Evolutionary conservation across 345 rosid genomes (phyloP), one percentile per base, ranked within the genome.

Genomic region (Adansonia digitata): DNA sequence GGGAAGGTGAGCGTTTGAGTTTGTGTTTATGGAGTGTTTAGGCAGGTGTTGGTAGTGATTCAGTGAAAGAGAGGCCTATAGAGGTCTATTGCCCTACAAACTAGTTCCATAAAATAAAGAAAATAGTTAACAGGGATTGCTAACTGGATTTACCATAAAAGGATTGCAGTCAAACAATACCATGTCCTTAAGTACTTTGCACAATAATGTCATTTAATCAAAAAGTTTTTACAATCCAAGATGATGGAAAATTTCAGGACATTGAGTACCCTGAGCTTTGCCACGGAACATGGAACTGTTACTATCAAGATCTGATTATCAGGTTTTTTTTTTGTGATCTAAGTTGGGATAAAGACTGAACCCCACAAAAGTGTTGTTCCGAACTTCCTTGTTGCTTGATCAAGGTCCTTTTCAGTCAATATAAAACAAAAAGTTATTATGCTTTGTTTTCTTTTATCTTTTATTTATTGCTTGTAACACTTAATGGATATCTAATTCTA

Each of bases 271-370:
- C 86, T 85, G 82, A 85, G 84, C 78, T 84, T 85, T 48, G 81
- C 81, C 85, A 67, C 81, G 89, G 81, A 89, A 77, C 90, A 91
- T 84, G 92, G 85, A 91, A 88, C 82, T 84, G 91, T 91, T 84
- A 83, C 91, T 82, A 78, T 88, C 97, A 86, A 72, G 68, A 85
- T 86, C 86, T 86, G 74, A 79, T 81, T 78, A 78, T 80, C 84
- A 83, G 82, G 86, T 80, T 80, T 85, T 74, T 72, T 63, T n/a
- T 82, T 84, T 76, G 89, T 75, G 84, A 85, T 87, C 87, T 84
- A 83, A 83, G 78, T 82, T 79, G 80, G 84, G 85, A 85, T 86
- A 53, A 80, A 77, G 55, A 69, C 70, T 46, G 46, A 74, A 70
- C 75, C 76, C 71, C 75, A 57, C 14, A 51, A 42, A 26, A 27